phyloP scores from a whole-genome alignment of 2,329 filamentous ascomycete species.

The Pseudocercospora pini-densiflorae region DNA sequence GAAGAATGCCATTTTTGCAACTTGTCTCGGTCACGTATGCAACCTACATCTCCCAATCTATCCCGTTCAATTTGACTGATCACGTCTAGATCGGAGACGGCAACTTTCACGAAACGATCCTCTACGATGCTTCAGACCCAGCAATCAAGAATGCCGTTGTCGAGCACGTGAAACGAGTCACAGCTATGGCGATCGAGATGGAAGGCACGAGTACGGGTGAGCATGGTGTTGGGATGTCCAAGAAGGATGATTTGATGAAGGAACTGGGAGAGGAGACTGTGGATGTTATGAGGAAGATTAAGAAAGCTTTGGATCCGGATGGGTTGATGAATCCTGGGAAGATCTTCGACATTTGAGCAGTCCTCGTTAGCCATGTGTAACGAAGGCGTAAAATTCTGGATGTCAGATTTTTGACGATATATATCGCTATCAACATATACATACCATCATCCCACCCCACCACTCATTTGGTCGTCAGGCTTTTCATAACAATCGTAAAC shows the following conservation, averaged over 20 bases:
- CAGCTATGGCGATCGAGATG: constrained; percentile 84
- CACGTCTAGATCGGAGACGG: constrained; percentile 72
- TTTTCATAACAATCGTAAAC: too few relatives aligned
- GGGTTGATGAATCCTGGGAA: constrained; percentile 95
- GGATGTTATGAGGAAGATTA: constrained; percentile 82
- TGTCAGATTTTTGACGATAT: not conserved
- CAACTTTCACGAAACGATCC: constrained; percentile 91
- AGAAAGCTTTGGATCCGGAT: constrained; percentile 77
- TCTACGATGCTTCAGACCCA: constrained; percentile 74
- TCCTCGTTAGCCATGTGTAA: not conserved
- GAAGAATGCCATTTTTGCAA: constrained; percentile 81
- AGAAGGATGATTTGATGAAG: constrained; percentile 77
- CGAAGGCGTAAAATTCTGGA: not conserved
- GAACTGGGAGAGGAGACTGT: constrained; percentile 83
- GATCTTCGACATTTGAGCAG: constrained; percentile 67
- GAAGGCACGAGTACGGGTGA: constrained; percentile 91
- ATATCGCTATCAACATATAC: not conserved
- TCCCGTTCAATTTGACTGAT: too few relatives aligned
- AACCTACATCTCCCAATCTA: too few relatives aligned
- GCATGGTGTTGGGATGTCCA: constrained; percentile 83
- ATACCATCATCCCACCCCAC: not conserved
- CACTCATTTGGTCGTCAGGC: too few relatives aligned
- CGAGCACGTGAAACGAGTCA: constrained; percentile 83
- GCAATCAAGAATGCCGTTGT: constrained; percentile 77
- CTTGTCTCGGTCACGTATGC: constrained; percentile 73